Percentiles rank a stretch among this genome's conserved stretches.
Evolutionary conservation across 768 basidiomycete species (phyloP).

Genomic region (Paxillus rubicundulus): DNA sequence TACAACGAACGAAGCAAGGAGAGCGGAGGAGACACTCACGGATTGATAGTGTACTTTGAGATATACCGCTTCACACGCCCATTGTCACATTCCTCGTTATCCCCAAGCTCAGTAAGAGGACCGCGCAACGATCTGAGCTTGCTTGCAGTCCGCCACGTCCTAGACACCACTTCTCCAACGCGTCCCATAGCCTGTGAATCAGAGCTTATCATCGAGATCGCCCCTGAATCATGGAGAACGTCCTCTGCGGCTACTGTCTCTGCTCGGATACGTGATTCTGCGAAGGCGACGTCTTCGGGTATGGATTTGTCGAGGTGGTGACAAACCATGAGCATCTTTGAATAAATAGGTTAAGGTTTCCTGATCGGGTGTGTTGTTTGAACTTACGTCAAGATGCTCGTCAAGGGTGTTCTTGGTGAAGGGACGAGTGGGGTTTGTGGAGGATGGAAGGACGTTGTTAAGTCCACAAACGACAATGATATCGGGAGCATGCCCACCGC

Average conservation of each 20-base stretch:
- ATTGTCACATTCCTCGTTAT: conserved; percentile 54
- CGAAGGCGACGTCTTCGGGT: conserved; percentile 91
- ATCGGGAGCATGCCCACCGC: conserved; percentile 96
- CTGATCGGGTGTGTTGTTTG: neutral
- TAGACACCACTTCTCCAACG: conserved; percentile 87
- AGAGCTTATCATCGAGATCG: conserved; percentile 95
- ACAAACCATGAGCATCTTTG: conserved; percentile 99
- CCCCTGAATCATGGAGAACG: conserved; percentile 87
- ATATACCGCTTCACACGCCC: conserved; percentile 91
- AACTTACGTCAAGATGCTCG: conserved; percentile 92
- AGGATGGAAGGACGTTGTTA: conserved; percentile 88
- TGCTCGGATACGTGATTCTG: conserved; percentile 93
- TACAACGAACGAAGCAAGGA: neutral
- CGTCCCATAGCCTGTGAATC: conserved; percentile 99
- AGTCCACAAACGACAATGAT: conserved; percentile 96
- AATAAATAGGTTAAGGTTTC: conserved; percentile 2
- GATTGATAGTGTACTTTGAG: conserved; percentile 96
- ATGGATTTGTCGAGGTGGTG: conserved; percentile 93
- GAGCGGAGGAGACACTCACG: conserved; percentile 54
- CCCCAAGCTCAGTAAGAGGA: conserved; percentile 62
- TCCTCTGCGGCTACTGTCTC: conserved; percentile 99
- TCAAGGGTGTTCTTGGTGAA: conserved; percentile 90
- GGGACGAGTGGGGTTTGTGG: conserved; percentile 95
- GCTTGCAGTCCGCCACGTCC: conserved; percentile 96
- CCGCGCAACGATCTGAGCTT: conserved; percentile 86